phyloP scores from a whole-genome alignment of 352 stramenopile species.

The Aphanomyces astaci region DNA sequence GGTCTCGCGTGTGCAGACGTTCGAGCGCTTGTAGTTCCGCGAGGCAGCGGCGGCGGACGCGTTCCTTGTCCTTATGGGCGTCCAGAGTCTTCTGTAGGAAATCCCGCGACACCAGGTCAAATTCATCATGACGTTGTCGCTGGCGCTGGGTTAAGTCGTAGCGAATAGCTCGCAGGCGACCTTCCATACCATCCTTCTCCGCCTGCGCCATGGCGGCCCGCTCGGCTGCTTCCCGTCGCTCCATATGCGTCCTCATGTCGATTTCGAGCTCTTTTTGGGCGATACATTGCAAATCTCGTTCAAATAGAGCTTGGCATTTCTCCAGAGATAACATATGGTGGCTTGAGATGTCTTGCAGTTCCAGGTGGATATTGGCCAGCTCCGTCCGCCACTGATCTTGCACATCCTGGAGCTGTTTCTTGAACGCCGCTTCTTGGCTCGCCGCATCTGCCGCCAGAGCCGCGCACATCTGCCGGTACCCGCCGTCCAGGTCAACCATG shows the following conservation, averaged over 20 bases:
- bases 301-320: not conserved
- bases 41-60: not conserved
- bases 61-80: not conserved
- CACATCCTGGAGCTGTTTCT: not conserved
- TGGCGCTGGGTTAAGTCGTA: not conserved
- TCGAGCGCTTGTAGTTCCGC: not conserved
- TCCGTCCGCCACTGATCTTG: not conserved
- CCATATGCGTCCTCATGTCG: not conserved
- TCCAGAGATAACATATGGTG: not conserved
- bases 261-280: not conserved
- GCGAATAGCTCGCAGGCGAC: not conserved
- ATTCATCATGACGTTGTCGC: not conserved
- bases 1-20: not conserved
- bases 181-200: not conserved
- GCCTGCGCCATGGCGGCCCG: not conserved
- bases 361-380: not conserved
- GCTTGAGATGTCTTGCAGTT: not conserved
- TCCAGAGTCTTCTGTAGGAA: not conserved
- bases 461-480: not conserved
- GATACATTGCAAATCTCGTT: not conserved
- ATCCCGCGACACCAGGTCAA: not conserved
- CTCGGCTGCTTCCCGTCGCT: not conserved
- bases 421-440: not conserved
- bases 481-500: not conserved
- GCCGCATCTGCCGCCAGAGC: not conserved